Conservation (phyloP, 1,139 yeast genomes). For the Suhomyces terraborum region DNA sequence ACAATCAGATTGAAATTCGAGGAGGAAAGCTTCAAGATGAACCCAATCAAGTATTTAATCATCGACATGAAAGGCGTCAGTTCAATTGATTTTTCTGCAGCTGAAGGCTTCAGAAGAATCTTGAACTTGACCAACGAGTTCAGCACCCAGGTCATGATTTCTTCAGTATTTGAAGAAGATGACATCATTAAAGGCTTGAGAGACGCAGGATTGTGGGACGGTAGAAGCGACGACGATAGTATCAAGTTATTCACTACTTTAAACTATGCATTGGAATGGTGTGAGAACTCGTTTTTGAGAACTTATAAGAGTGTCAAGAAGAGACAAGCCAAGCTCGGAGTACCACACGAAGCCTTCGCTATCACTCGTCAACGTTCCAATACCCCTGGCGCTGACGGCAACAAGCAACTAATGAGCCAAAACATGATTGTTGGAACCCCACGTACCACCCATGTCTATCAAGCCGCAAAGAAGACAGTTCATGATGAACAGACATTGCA, state of each 20-base stretch:
- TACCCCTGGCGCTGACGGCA: conserved; percentile 13
- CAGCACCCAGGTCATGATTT: conserved; percentile 69
- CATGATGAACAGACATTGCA: conserved; percentile 42
- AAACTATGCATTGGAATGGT: conserved; percentile 92
- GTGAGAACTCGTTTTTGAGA: conserved; percentile 84
- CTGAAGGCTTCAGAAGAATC: conserved; percentile 91
- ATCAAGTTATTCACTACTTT: conserved; percentile 71
- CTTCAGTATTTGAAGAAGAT: conserved; percentile 70
- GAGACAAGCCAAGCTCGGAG: conserved; percentile 23
- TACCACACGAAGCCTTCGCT: conserved; percentile 15
- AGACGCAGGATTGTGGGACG: conserved; percentile 72
- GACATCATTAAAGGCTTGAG: conserved; percentile 63
- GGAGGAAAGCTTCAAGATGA: conserved; percentile 48
- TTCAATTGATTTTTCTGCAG: conserved; percentile 90
- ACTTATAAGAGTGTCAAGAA: conserved; percentile 52
- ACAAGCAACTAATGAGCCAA: conserved; percentile 19
- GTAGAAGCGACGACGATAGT: conserved; percentile 35
- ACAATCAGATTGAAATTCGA: conserved; percentile 70
- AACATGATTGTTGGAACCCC: conserved; percentile 55
- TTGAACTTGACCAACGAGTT: conserved; percentile 74
- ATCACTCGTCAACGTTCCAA: conserved; percentile 16
- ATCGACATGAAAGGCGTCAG: conserved; percentile 83
- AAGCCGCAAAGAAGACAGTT: conserved; percentile 62
- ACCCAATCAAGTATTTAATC: conserved; percentile 75
- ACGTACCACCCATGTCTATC: conserved; percentile 58